Evolutionary conservation across 2,329 filamentous ascomycete species (phyloP), one percentile per base, ranked within the genome.

Genomic region (Aspergillus pseudoviridinutans): DNA sequence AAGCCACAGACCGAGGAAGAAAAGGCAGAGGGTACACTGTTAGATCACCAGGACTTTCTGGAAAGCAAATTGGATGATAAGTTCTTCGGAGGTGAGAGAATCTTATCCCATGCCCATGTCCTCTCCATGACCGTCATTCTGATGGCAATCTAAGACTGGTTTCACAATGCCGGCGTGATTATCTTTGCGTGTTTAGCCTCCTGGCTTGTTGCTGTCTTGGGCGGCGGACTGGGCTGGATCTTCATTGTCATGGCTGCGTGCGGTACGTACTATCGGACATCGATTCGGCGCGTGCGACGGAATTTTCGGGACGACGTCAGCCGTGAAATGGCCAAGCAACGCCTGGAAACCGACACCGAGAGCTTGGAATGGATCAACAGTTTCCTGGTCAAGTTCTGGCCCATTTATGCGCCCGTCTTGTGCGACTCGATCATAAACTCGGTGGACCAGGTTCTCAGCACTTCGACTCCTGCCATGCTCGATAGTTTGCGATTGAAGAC

Each of bases 331-430:
- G 87, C 89, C 12, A 90, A 97, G 75, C 88, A 88, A 74, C 90
- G 84, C 68, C 80, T 99, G 54, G 94, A 97, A 66, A 94, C 87
- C 8, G 94, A 99, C 66, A 87, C 86, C 27, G 94, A 99, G 76
- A 94, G 90, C 56, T 80, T 99, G 51, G 94, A 99, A 75, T 99
- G 94, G 94, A 97, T 99, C 75, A 99, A 99, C 81, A 96, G 91
- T 66, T 99, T 99, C 78, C 74, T 99, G 67, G 87, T 95, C 77
- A 99, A 99, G 74, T 99, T 99, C 79, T 99, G 94, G 94, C 94
- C 94, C 61, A 99, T 99, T 69, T 97, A 96, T 73, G 91, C 94
- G 55, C 94, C 94, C 1, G 91, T 97, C 9, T 84, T 99, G 12
- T 93, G 92, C 59, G 87, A 94, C 65, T 95, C 91, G 24, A 89